Evolutionary conservation across 805 yeast genomes (phyloP).

Genomic region (Candida peoriensis): DNA sequence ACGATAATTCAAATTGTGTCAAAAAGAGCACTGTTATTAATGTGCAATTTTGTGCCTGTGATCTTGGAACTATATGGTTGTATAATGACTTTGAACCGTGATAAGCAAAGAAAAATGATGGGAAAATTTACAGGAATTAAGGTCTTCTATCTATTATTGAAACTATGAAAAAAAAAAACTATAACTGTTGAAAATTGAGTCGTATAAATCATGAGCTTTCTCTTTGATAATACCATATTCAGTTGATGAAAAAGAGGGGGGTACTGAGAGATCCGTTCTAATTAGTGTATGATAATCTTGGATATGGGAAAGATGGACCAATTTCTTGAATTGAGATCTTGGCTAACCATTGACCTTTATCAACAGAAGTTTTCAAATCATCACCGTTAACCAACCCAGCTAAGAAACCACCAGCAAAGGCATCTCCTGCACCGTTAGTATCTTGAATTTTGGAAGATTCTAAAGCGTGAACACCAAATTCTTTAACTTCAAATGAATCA

Average conservation of each 20-base stretch:
- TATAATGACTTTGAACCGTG: too few species aligned
- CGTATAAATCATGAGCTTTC: too few species aligned
- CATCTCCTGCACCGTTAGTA: conserved; percentile 99
- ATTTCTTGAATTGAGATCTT: conserved; percentile 83
- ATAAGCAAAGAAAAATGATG: too few species aligned
- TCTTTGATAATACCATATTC: too few species aligned
- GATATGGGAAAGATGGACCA: conserved; percentile 86
- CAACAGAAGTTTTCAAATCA: conserved; percentile 54
- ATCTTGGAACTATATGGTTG: too few species aligned
- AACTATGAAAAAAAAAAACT: too few species aligned
- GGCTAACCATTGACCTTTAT: conserved; percentile 97
- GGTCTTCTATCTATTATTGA: too few species aligned
- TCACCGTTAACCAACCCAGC: conserved; percentile 82
- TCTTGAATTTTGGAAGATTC: conserved; percentile 67
- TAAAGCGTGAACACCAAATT: conserved; percentile 68
- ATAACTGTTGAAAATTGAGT: too few species aligned
- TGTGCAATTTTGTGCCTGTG: too few species aligned
- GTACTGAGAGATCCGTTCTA: not conserved
- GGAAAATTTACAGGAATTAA: too few species aligned
- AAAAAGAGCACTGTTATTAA: too few species aligned
- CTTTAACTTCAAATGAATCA: conserved; percentile 42
- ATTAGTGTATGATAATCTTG: conserved; percentile 20
- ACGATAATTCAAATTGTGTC: too few species aligned
- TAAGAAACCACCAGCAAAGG: conserved; percentile 93
- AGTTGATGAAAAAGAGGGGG: conserved; percentile 1